phyloP scores from a whole-genome alignment of 495 filamentous ascomycete species.

The Cercophora scortea region DNA sequence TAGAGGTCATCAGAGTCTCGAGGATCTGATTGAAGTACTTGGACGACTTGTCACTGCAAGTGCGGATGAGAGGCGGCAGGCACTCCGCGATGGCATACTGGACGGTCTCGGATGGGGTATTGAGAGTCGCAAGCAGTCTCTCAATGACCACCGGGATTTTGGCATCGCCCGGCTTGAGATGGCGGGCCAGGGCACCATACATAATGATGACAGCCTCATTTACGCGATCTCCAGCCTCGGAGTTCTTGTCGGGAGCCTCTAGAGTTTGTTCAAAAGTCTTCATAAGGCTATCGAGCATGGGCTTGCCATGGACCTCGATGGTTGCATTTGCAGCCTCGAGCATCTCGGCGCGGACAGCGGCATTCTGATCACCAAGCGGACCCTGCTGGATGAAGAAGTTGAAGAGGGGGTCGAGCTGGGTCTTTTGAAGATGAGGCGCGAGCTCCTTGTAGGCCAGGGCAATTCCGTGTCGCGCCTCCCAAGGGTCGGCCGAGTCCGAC shows the following conservation, averaged over 20 bases:
- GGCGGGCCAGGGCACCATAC: slow-evolving; percentile 85
- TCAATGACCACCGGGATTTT: slow-evolving; percentile 81
- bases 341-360: slow-evolving; percentile 76
- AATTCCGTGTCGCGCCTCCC: slow-evolving; percentile 83
- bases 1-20: slow-evolving; percentile 70
- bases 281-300: slow-evolving; percentile 85
- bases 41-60: slow-evolving; percentile 64
- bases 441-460: slow-evolving; percentile 80
- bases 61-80: slow-evolving; percentile 77
- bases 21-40: slow-evolving; percentile 75
- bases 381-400: slow-evolving; percentile 78
- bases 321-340: slow-evolving; percentile 82
- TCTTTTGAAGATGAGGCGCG: slow-evolving; percentile 56
- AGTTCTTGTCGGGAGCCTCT: slow-evolving; percentile 70
- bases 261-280: slow-evolving; percentile 78
- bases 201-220: slow-evolving; percentile 97
- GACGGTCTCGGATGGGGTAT: slow-evolving; percentile 92
- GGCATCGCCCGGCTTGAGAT: slow-evolving; percentile 73
- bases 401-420: slow-evolving; percentile 66
- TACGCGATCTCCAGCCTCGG: slow-evolving; percentile 70
- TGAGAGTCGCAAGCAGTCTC: slow-evolving; percentile 73
- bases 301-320: slow-evolving; percentile 68
- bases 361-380: slow-evolving; percentile 72
- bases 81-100: slow-evolving; percentile 94
- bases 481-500: slow-evolving; percentile 73